Conservation (phyloP, 2,329 filamentous ascomycete genomes). For the Cladosporium colombiae region DNA sequence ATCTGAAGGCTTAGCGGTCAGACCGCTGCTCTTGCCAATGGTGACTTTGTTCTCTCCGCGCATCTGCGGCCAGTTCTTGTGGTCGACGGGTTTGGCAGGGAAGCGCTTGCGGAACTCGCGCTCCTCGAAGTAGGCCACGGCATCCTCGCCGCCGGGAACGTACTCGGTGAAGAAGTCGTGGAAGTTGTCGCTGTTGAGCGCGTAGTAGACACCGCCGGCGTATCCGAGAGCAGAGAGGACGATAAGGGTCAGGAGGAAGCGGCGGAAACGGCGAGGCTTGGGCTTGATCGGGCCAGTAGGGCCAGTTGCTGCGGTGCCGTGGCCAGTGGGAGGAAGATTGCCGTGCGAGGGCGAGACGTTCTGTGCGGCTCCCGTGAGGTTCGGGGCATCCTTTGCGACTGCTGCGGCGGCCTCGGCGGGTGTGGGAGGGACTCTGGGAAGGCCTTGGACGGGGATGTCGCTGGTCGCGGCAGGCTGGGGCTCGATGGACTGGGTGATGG, state of each 20-base stretch:
- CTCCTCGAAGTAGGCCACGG: conserved; percentile 93
- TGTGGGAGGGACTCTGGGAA: conserved; percentile 30
- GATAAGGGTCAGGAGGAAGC: conserved; percentile 74
- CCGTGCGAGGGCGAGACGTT: conserved; percentile 25
- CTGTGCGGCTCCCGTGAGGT: conserved; percentile 17
- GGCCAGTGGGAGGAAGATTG: conserved; percentile 33
- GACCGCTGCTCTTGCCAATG: conserved; percentile 81
- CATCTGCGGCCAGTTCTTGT: conserved; percentile 48
- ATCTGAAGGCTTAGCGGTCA: conserved; percentile 74
- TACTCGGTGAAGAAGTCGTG: conserved; percentile 99
- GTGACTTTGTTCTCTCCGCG: conserved; percentile 69
- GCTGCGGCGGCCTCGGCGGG: conserved; percentile 28
- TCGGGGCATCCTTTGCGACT: conserved; percentile 22
- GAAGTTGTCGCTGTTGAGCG: conserved; percentile 93
- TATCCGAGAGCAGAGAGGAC: conserved; percentile 78
- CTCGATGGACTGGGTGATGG: conserved; percentile 26
- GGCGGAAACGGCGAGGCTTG: conserved; percentile 68
- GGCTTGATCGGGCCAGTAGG: conserved; percentile 56
- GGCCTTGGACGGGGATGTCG: conserved; percentile 23
- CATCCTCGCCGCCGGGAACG: conserved; percentile 89
- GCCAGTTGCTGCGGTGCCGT: conserved; percentile 43
- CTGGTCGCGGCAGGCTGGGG: conserved; percentile 23
- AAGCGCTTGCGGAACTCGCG: conserved; percentile 88
- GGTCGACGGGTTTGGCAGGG: conserved; percentile 52
- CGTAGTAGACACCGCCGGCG: conserved; percentile 86